Base-by-base conservation (phyloP, 140 eudicot genomes). In the Oenanthe javanica region DNA sequence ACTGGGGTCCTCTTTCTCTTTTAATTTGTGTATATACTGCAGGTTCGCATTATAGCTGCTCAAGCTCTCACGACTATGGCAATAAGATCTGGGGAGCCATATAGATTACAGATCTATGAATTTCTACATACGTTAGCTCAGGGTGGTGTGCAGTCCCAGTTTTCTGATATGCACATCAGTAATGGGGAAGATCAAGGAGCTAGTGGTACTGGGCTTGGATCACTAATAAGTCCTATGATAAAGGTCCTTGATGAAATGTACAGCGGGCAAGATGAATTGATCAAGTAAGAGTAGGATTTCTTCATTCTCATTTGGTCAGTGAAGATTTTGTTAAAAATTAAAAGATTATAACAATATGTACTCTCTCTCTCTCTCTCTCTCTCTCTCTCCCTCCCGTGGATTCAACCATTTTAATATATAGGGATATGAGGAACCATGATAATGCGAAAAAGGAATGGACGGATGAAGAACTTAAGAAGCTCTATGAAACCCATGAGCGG, bases 171-270 rank as follows among this genome's bases (percentile, higher is more conserved):
- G 94, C 98, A 92, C 87, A 86, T 90, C 57, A 94, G 98, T 59
- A 94, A 94, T 81, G 98, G 98, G 27, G 98, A 94, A 87, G 98
- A 92, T 88, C 98, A 94, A 88, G 98, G 98, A 72, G 97, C 98
- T 72, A 94, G 98, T 57, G 98, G 98, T 63, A 94, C 98, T 51
- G 98, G 98, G 85, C 93, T 94, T 80, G 98, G 98, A 83, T 89
- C 97, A 70, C 86, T 94, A 77, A 89, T 94, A 79, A 92, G 90
- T 84, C 98, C 98, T 46, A 94, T 94, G 98, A 81, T 94, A 57
- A 93, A 92, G 82, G 96, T 94, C 87, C 96, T 94, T 69, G 98
- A 90, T 84, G 98, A 92, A 87, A 94, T 94, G 96, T 94, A 94
- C 81, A 84, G 78, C 86, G 97, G 91, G 49, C 98, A 94, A 81